Evolutionary conservation across 441 rosid species (phyloP), one percentile per base, ranked within the genome.

Genomic region (Omphalea diandra): DNA sequence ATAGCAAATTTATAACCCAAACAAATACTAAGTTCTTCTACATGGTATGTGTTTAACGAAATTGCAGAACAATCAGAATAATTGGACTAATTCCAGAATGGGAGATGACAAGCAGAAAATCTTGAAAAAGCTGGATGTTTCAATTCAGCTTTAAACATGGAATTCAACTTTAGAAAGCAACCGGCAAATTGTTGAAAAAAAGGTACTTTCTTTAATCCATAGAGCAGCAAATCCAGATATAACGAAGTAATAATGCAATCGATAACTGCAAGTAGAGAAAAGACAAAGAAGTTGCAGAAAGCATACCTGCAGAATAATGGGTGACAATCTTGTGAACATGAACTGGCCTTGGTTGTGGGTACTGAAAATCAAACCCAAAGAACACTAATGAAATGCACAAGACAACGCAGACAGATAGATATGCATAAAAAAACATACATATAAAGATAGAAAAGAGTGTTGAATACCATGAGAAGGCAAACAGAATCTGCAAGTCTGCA

Each of bases 401-500:
- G 1, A 20, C 11, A 17, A 53, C n/a, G n/a, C n/a, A n/a, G n/a
- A 26, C 3, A 12, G 17, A 15, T 12, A 54, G 7, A 12, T 10
- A 11, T 7, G 18, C 3, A 27, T n/a, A n/a, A 7, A 4, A 9
- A 20, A 49, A 12, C 58, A 27, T 33, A 54, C 26, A 49, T 17
- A 49, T 7, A 53, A 61, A 66, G 29, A 70, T 29, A 65, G 49
- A 76, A 41, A 65, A 3, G 67, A 15, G 35, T 26, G 43, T 78
- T n/a, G n/a, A n/a, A n/a, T n/a, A 87, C 94, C 88, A 71, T 72
- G 78, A 82, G 79, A 65, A 87, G 80, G 67, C 83, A 73, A 67
- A 72, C 75, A 56, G 94, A 86, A 72, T 86, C 85, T 52, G 88
- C 79, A 64, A 90, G 64, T 71, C 83, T 82, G 82, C 84, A 81